Conservation (phyloP, 2,329 filamentous ascomycete genomes). For the Trichoderma pleuroti region DNA sequence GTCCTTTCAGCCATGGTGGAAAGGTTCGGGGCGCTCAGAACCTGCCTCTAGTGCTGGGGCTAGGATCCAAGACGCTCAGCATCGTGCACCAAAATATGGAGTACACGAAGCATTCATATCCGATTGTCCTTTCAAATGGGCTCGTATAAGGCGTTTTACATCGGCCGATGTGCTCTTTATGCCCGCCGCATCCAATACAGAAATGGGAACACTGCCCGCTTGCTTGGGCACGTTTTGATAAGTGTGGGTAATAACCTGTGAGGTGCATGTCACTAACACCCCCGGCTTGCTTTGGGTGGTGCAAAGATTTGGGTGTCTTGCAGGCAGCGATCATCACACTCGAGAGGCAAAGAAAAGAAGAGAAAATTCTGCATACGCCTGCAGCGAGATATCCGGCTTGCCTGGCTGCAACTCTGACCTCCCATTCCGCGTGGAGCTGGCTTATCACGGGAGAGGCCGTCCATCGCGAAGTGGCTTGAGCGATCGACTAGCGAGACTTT, state of each 20-base stretch:
- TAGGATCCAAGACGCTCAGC: neutral
- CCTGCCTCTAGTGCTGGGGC: neutral
- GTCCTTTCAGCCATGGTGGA: neutral
- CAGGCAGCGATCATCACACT: neutral
- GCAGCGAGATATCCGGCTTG: neutral
- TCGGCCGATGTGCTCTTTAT: neutral
- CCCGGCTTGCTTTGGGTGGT: neutral
- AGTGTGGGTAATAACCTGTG: neutral
- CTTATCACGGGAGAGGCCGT: constrained; percentile 18
- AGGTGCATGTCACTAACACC: neutral
- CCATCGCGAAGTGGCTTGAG: constrained; percentile 11
- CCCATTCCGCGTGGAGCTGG: constrained; percentile 15
- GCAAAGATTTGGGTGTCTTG: constrained; percentile 1
- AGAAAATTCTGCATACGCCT: neutral
- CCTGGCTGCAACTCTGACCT: neutral
- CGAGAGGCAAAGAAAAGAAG: neutral
- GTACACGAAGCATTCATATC: neutral
- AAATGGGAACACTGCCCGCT: neutral
- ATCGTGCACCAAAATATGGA: neutral
- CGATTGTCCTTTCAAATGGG: neutral
- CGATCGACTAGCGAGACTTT: neutral
- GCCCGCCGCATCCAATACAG: neutral
- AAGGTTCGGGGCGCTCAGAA: neutral
- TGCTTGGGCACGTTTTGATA: neutral
- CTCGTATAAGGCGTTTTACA: neutral